Evolutionary conservation across 306 rosid genomes (phyloP).

Genomic region (Dalbergia oliveri): DNA sequence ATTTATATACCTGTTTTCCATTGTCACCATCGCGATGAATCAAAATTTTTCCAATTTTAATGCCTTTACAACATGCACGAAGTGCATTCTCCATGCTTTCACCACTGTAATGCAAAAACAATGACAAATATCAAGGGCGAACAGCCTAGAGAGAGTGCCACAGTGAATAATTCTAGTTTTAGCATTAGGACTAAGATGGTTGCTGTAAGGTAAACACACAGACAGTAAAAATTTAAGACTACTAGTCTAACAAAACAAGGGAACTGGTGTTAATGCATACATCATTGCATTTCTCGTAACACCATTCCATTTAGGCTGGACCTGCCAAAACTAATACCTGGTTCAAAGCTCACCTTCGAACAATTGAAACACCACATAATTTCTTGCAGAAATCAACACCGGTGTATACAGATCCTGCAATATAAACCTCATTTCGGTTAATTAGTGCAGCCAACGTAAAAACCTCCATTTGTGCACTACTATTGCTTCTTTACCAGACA

Average conservation of each 20-base stretch:
- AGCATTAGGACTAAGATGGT: conserved; percentile 29
- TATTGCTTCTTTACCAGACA: conserved; percentile 22
- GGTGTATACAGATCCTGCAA: conserved; percentile 84
- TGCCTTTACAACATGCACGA: conserved; percentile 99
- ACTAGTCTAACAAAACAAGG: conserved; percentile 29
- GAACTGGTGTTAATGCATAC: conserved; percentile 18
- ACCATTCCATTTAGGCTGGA: conserved; percentile 35
- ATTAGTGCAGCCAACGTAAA: neutral
- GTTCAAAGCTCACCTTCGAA: conserved; percentile 89
- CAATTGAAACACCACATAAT: conserved; percentile 92
- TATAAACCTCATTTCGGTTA: conserved; percentile 34
- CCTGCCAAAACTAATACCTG: conserved; percentile 57
- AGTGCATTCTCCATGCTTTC: conserved; percentile 99
- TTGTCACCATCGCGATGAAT: conserved; percentile 98
- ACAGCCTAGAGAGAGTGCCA: neutral
- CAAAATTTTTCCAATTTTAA: conserved; percentile 96
- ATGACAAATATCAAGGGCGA: conserved; percentile 30
- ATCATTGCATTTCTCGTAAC: conserved; percentile 27
- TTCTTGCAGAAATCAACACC: conserved; percentile 99
- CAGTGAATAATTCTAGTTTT: conserved; percentile 13
- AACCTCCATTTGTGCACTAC: conserved; percentile 17
- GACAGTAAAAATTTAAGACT: conserved; percentile 23
- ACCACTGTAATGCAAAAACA: conserved; percentile 72
- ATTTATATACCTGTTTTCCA: conserved; percentile 80
- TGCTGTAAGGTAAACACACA: conserved; percentile 1